These are phyloP conservation scores for Suillus alpinus DNA, from an alignment of 768 basidiomycete species.

Conservation along the genomic window DNA sequence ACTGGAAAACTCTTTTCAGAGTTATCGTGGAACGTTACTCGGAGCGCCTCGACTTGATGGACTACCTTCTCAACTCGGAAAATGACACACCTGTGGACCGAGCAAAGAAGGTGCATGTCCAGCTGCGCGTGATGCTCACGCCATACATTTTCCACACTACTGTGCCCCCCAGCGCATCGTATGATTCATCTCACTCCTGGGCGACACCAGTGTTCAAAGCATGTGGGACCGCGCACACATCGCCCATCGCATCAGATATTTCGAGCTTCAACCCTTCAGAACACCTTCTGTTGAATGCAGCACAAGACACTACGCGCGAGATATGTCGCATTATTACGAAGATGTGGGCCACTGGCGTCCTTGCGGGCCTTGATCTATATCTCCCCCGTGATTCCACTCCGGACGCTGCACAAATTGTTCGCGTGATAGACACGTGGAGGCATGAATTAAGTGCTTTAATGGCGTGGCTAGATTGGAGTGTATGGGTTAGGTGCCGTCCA, in stretches of 20 bases:
- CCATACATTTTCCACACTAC: slow-evolving; percentile 9
- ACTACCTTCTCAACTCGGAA: slow-evolving; percentile 31
- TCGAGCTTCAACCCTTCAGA: slow-evolving; percentile 13
- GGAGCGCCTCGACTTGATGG: slow-evolving; percentile 39
- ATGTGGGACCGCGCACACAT: slow-evolving; percentile 12
- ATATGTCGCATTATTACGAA: slow-evolving; percentile 18
- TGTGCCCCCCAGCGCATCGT: background rate
- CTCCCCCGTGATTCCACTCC: background rate
- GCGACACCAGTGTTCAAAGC: slow-evolving; percentile 10
- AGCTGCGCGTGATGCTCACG: slow-evolving; percentile 20
- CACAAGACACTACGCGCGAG: slow-evolving; percentile 14
- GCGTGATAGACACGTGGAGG: slow-evolving; percentile 32
- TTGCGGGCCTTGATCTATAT: slow-evolving; percentile 8
- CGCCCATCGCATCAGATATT: slow-evolving; percentile 1
- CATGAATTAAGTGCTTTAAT: slow-evolving; percentile 35
- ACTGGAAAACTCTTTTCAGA: slow-evolving; percentile 41
- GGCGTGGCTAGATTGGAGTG: slow-evolving; percentile 52
- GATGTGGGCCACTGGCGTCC: slow-evolving; percentile 20
- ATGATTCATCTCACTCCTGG: slow-evolving; percentile 3
- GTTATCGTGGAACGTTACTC: slow-evolving; percentile 40
- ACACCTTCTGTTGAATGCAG: slow-evolving; percentile 12
- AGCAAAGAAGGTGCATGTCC: slow-evolving; percentile 10
- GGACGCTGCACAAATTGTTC: slow-evolving; percentile 4
- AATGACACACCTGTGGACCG: background rate
- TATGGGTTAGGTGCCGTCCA: slow-evolving; percentile 48